Conservation (phyloP, 73 alveolate genomes). For the Symbiodinium pilosum region DNA sequence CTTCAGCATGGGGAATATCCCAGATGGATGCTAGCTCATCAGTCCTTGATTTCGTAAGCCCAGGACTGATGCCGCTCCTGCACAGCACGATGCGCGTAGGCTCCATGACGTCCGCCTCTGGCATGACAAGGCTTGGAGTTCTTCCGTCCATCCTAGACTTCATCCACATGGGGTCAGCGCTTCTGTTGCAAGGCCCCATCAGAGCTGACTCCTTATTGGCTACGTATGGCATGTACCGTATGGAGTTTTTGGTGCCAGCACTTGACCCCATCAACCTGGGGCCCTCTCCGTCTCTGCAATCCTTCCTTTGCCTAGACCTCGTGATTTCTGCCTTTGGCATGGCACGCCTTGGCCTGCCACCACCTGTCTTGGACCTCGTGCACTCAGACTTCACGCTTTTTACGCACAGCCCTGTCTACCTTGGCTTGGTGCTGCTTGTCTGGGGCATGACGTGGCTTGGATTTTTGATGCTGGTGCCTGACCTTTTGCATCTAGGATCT, state of each 20-base stretch:
- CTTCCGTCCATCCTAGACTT: not conserved
- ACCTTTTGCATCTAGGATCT: not conserved
- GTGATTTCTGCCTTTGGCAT: constrained; percentile 33
- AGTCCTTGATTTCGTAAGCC: constrained; percentile 11
- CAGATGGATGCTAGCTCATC: not conserved
- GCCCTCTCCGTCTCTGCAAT: constrained; percentile 1
- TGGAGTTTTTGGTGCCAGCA: not conserved
- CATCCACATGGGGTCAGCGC: not conserved
- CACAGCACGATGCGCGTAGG: constrained; percentile 14
- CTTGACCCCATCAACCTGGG: constrained; percentile 35
- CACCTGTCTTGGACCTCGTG: constrained; percentile 30
- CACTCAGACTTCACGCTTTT: not conserved
- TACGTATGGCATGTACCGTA: constrained; percentile 12
- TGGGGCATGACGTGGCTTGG: constrained; percentile 43
- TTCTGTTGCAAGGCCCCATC: constrained; percentile 6
- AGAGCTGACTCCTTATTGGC: not conserved
- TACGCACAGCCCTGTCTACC: not conserved
- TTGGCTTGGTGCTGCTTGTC: not conserved
- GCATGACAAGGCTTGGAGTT: constrained; percentile 35
- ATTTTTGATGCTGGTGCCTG: not conserved
- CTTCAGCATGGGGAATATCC: constrained; percentile 21
- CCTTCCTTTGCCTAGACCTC: not conserved
- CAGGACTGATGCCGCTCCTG: not conserved
- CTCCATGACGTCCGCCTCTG: constrained; percentile 2
- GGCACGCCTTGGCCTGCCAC: not conserved